phyloP scores from a whole-genome alignment of 352 stramenopile genomes.

The Phytophthora parvispora region DNA sequence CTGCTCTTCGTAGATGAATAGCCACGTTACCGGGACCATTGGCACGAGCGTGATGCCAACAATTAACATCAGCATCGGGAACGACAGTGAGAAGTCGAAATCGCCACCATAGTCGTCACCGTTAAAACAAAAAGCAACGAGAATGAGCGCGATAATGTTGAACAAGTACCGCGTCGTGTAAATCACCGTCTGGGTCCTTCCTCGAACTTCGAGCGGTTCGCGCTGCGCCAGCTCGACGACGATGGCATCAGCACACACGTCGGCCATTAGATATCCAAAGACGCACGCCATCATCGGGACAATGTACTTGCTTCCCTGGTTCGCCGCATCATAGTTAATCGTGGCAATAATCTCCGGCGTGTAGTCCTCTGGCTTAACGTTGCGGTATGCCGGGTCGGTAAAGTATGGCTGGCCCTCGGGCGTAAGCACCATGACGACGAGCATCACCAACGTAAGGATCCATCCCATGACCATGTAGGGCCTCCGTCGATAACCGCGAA shows the following conservation, averaged over 20 bases:
- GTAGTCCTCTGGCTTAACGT: slow-evolving; percentile 53
- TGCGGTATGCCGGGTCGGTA: slow-evolving; percentile 34
- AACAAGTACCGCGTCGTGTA: slow-evolving; percentile 56
- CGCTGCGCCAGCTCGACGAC: slow-evolving; percentile 61
- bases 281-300: slow-evolving; percentile 55
- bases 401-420: slow-evolving; percentile 54
- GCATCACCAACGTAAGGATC: slow-evolving; percentile 42
- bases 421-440: slow-evolving; percentile 50
- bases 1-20: slow-evolving; percentile 52
- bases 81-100: slow-evolving; percentile 57
- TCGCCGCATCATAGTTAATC: slow-evolving; percentile 48
- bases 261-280: slow-evolving; percentile 59
- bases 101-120: slow-evolving; percentile 55
- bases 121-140: slow-evolving; percentile 64
- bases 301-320: slow-evolving; percentile 49
- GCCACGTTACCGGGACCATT: slow-evolving; percentile 53
- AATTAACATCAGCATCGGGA: slow-evolving; percentile 54
- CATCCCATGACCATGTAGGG: slow-evolving; percentile 74
- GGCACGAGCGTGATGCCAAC: slow-evolving; percentile 35
- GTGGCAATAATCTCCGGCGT: slow-evolving; percentile 45
- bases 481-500: slow-evolving; percentile 57
- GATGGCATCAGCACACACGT: slow-evolving; percentile 61
- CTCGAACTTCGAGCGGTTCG: slow-evolving; percentile 53
- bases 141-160: slow-evolving; percentile 44
- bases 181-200: slow-evolving; percentile 57